Evolutionary conservation across 31 red algal species (phyloP), one percentile per base, ranked within the genome.

Genomic region (Asparagopsis taxiformis): DNA sequence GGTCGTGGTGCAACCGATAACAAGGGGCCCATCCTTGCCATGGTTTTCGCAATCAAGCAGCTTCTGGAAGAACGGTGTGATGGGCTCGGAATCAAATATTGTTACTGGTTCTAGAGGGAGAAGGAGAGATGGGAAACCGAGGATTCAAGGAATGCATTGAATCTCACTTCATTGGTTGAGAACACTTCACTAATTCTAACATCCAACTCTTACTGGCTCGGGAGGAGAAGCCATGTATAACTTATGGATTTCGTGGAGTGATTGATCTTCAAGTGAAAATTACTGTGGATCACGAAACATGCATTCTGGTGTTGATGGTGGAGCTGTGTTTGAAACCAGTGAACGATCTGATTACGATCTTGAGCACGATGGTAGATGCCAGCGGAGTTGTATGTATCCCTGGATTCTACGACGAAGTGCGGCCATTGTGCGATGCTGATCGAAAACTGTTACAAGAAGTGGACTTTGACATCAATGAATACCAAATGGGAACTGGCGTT

Each of bases 1-100:
- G 95, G 95, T 25, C 68, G 95, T 24, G 95, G 95, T 2, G 17
- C 84, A 25, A 98, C 95, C 0, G 95, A 98, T 72, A 88, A 98
- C 82, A 98, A 98, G 50, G 95, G 95, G 23, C 95, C 95, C 20
- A 82, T 93, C 34, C 68, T 98, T 34, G 81, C 91, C 7, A 85
- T 83, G 51, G 57, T 85, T 7, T 89, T 95, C 59, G 91, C 91
- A 26, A 70, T 95, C 32, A 88, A 72, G 29, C 72, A 79, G 13
- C 51, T 94, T 21, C 55, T 88, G 15, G 74, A 88, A 49, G 72
- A 79, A 23, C 59, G 51, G 3, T 24, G 22, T 2, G 66, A 73
- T 36, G 77, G 84, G 32, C 62, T 87, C 22, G 66, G 70, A 5
- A 59, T 64, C 35, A 89, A 95, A n/a, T n/a, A 32, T 63, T 95